Conservation (phyloP, 1,284 basidiomycete genomes). For the Chalciporus sp. region DNA sequence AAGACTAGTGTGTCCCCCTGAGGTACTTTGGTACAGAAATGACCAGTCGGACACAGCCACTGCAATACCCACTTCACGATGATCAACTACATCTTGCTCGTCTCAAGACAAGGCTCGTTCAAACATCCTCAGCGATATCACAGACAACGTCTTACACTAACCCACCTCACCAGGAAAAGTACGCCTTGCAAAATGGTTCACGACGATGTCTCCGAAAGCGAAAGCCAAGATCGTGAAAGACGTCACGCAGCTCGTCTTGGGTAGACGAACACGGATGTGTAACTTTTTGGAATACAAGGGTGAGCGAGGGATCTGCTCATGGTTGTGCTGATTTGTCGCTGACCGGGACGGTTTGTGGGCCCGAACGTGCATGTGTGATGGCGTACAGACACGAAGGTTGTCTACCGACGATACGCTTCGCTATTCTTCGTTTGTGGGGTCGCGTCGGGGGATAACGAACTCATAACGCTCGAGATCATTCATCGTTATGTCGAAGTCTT, state of each 20-base stretch:
- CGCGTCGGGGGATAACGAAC: slow-evolving; percentile 85
- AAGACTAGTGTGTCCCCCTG: background rate
- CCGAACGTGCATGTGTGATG: background rate
- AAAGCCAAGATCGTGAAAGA: slow-evolving; percentile 99
- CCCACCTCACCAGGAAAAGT: slow-evolving; percentile 77
- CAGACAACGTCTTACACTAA: slow-evolving; percentile 13
- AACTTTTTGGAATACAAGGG: slow-evolving; percentile 99
- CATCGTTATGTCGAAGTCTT: slow-evolving; percentile 99
- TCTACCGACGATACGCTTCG: slow-evolving; percentile 97
- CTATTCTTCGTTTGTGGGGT: slow-evolving; percentile 98
- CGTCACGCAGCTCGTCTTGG: slow-evolving; percentile 97
- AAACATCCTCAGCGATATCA: slow-evolving; percentile 1
- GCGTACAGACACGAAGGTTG: slow-evolving; percentile 86
- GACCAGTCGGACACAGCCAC: slow-evolving; percentile 32
- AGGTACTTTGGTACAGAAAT: no score
- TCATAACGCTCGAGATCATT: slow-evolving; percentile 95
- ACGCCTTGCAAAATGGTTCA: slow-evolving; percentile 98
- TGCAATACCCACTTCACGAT: slow-evolving; percentile 39
- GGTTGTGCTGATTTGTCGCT: background rate
- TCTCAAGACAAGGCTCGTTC: slow-evolving; percentile 88
- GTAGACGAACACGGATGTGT: slow-evolving; percentile 96
- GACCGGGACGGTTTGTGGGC: background rate
- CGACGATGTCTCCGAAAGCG: slow-evolving; percentile 89
- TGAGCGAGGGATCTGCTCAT: slow-evolving; percentile 37
- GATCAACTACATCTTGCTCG: slow-evolving; percentile 90